Evolutionary conservation across 169 alveolate genomes (phyloP), one percentile per base, ranked within the genome.

Genomic region (Plasmodium relictum): DNA sequence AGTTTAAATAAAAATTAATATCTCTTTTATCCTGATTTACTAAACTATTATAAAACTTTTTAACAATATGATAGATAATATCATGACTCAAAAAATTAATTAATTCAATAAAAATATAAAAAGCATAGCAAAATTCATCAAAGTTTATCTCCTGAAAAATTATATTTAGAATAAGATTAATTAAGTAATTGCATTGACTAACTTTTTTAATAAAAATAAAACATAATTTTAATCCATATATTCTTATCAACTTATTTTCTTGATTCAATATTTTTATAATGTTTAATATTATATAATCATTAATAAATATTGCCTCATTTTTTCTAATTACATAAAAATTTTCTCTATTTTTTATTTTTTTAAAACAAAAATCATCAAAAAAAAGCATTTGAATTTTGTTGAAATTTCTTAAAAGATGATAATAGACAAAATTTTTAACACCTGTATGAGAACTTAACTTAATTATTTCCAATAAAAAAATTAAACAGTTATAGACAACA

Each of bases 231-330:
- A 83, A 61, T 0, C 73, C 91, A 20, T n/a, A 68, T 0, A 18
- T 41, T 9, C 72, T 50, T 20, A 48, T 39, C 1, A 54, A 14
- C 56, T 83, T 66, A 16, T 83, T 59, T 16, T 68, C 73, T 26
- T 45, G 59, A 56, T 68, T 68, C 9, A 83, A 37, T 10, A 83
- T 16, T 31, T 83, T 14, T 10, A 83, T 58, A 37, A 83, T 71
- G 41, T 83, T 12, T 24, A 83, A 37, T 4, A 72, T 68, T 0
- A 83, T 61, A 0, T 26, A 37, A 16, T 80, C 63, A 0, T 45
- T 61, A 14, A 83, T 83, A 71, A 68, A 83, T 7, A 68, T 22
- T 14, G 83, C 83, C 52, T 83, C 83, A 83, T 83, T 83, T 10
- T 68, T 54, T 68, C 41, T 44, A 6, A 68, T 26, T 10, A 83